Evolutionary conservation across 129 eudicot genomes (phyloP).

Genomic region (Centaurea solstitialis): DNA sequence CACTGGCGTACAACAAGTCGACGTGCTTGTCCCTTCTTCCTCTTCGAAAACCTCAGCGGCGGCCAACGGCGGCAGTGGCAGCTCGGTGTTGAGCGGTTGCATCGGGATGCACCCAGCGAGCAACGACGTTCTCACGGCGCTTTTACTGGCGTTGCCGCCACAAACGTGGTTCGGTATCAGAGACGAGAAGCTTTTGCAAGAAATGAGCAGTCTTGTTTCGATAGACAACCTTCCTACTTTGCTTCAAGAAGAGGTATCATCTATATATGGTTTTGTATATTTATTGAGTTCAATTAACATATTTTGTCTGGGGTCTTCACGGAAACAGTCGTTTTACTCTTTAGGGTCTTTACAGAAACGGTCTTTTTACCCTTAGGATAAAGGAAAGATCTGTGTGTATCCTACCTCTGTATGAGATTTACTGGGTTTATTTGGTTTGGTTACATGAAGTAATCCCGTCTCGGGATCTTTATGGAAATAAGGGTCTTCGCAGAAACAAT

Average conservation of each 20-base stretch:
- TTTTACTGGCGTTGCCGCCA: constrained; percentile 68
- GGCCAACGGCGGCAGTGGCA: constrained; percentile 16
- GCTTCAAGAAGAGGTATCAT: constrained; percentile 82
- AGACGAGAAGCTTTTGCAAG: constrained; percentile 52
- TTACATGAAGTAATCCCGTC: background rate
- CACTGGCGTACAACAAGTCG: constrained; percentile 48
- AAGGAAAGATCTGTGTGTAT: background rate
- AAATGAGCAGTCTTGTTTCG: constrained; percentile 46
- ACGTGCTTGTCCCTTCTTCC: constrained; percentile 63
- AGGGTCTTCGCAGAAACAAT: background rate
- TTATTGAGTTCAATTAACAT: background rate
- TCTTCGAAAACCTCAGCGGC: constrained; percentile 34
- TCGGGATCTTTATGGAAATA: background rate
- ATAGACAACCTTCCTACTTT: constrained; percentile 54
- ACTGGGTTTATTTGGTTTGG: background rate
- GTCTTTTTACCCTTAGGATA: background rate
- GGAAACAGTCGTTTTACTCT: background rate
- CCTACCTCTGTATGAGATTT: background rate
- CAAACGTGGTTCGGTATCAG: constrained; percentile 79
- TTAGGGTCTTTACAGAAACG: background rate
- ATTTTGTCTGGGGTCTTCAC: background rate
- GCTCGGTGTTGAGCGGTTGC: constrained; percentile 31
- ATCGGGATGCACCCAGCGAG: constrained; percentile 52
- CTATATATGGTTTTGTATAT: background rate
- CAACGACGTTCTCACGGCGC: constrained; percentile 64